phyloP scores from a whole-genome alignment of 73 alveolate genomes.

The Paramecium octaurelia region DNA sequence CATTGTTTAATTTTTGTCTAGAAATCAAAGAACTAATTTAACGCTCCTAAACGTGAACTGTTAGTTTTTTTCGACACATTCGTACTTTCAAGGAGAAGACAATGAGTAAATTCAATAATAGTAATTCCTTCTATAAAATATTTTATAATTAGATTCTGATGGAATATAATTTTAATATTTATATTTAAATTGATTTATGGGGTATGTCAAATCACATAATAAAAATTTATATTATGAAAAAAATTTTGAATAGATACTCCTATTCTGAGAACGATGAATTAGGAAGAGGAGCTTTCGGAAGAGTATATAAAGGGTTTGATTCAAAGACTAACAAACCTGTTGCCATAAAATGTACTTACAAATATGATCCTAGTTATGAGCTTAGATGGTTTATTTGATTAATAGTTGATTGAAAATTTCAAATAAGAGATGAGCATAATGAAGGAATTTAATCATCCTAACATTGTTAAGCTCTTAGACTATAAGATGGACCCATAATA shows the following conservation, averaged over 20 bases:
- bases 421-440: background rate
- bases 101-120: too few species aligned
- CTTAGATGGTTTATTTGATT: background rate
- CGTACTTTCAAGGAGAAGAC: too few species aligned
- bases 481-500: background rate
- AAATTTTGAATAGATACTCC: background rate
- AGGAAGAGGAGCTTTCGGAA: conserved; percentile 56
- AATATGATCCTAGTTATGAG: background rate
- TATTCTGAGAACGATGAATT: conserved; percentile 20
- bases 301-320: conserved; percentile 50
- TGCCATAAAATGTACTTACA: conserved; percentile 27
- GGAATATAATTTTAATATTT: background rate
- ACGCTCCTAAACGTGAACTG: too few species aligned
- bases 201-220: conserved; percentile 15
- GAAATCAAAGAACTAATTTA: too few species aligned
- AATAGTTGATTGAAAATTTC: background rate
- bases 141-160: background rate
- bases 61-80: too few species aligned
- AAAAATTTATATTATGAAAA: background rate
- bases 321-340: background rate
- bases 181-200: background rate
- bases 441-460: conserved; percentile 1
- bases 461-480: background rate
- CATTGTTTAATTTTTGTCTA: too few species aligned
- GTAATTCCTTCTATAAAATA: background rate